These are phyloP conservation scores for Petasospora rhodanensis DNA, from an alignment of 1,139 yeast genomes.

Conservation along the genomic window DNA sequence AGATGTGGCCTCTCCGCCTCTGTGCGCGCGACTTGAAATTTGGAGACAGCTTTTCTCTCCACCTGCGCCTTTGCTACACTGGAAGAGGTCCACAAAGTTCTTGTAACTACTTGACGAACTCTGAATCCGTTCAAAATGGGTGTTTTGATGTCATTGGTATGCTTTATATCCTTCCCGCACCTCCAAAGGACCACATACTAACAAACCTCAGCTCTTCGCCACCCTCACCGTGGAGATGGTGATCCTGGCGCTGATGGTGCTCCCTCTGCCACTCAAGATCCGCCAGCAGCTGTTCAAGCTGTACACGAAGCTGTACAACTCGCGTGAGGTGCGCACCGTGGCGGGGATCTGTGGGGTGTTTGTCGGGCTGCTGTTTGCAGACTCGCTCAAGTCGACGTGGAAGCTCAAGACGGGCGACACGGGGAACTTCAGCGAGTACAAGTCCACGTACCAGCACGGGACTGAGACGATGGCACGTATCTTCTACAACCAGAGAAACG, in stretches of 20 bases:
- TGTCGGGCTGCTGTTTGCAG: constrained; percentile 53
- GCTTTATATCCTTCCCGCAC: too few species aligned
- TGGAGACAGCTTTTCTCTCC: too few species aligned
- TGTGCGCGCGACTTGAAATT: too few species aligned
- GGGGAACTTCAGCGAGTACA: constrained; percentile 19
- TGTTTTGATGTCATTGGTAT: constrained; percentile 29
- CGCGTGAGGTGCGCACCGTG: constrained; percentile 48
- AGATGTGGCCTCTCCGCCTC: too few species aligned
- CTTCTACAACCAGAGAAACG: constrained; percentile 67
- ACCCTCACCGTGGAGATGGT: constrained; percentile 50
- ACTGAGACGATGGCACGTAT: constrained; percentile 34
- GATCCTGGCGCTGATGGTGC: constrained; percentile 44
- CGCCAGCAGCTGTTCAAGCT: constrained; percentile 42
- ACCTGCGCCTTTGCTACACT: too few species aligned
- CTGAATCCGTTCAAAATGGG: constrained; percentile 33
- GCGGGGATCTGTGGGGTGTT: constrained; percentile 41
- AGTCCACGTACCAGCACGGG: constrained; percentile 21
- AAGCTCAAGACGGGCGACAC: constrained; percentile 19
- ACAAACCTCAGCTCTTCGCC: constrained; percentile 27
- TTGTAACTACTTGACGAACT: too few species aligned
- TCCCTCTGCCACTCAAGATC: constrained; percentile 59
- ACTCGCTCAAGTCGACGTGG: constrained; percentile 34
- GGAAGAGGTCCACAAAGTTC: too few species aligned
- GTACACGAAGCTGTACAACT: too few species aligned
- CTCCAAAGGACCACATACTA: too few species aligned